Evolutionary conservation across 306 rosid genomes (phyloP), one percentile per base, ranked within the genome.

Genomic region (Acacia crassicarpa): DNA sequence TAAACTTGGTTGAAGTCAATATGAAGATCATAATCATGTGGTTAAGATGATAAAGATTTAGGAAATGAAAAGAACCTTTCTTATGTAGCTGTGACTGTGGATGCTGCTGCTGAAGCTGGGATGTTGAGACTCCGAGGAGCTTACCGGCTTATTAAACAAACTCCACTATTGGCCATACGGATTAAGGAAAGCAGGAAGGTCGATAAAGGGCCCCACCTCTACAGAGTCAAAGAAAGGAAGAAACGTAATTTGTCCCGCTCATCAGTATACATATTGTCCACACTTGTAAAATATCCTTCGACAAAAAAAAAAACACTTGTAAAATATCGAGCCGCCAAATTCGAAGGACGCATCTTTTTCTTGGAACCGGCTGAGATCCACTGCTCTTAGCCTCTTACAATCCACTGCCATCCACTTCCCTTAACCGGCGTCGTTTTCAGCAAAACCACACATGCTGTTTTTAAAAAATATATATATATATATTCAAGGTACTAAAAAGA

Each of bases 11-110:
- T 40, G 68, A 77, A 72, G 19, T 41, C 40, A 72, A 8, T 48
- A 11, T n/a, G 75, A 62, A 30, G 75, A n/a, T 53, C 33, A n/a
- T 30, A 14, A 54, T 25, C 12, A 48, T 67, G 56, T 2, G 35
- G n/a, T 48, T 13, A 70, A 32, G 20, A 67, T 17, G 65, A 10
- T 1, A 58, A 58, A 58, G 27, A 10, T 56, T 20, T 11, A n/a
- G 14, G 12, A 19, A 38, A 27, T 12, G 44, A 71, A 76, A 19
- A 19, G n/a, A 86, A 80, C 87, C 85, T 80, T 76, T 54, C 7
- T 27, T 14, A 67, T 54, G 22, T 83, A 40, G 81, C 69, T 77
- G 80, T 32, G 78, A 38, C 25, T 30, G 51, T 16, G 71, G 84
- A 86, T 74, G 70, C 40, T 41, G 74, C 22, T 72, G 83, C 30